Percentiles rank a stretch among this genome's conserved stretches.
Conservation (phyloP, 257 asterid genomes). For the Solanum chaucha region DNA sequence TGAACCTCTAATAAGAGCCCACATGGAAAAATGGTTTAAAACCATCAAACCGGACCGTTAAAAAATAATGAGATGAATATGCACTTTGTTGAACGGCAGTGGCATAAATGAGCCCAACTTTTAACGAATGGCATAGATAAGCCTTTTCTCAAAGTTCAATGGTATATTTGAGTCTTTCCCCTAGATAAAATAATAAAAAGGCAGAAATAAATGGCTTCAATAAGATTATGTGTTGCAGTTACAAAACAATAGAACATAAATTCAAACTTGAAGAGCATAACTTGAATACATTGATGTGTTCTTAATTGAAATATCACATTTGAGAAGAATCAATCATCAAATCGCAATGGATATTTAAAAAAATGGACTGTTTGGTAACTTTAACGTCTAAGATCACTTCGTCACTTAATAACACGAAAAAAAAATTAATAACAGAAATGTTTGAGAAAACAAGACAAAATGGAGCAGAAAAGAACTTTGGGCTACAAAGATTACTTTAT, state of each 20-base stretch:
- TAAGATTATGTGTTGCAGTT: neutral
- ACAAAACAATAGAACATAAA: neutral
- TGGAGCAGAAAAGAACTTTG: neutral
- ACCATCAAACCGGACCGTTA: neutral
- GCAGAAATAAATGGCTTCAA: neutral
- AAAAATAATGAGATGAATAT: neutral
- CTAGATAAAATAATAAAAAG: neutral
- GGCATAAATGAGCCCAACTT: neutral
- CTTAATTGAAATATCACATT: neutral
- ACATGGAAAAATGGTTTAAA: neutral
- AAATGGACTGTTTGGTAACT: neutral
- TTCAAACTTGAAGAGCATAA: neutral
- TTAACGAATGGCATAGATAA: neutral
- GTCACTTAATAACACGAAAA: neutral
- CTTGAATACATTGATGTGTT: neutral
- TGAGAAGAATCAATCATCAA: neutral
- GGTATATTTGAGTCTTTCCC: neutral
- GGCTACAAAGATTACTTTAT: neutral
- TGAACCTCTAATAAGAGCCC: neutral
- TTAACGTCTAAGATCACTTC: neutral
- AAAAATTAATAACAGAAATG: neutral
- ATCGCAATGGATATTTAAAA: neutral
- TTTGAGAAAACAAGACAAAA: neutral
- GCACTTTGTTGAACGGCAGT: neutral
- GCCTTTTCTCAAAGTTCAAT: neutral